Conservation (phyloP, 2,329 filamentous ascomycete species). For the Aspergillus sp. region DNA sequence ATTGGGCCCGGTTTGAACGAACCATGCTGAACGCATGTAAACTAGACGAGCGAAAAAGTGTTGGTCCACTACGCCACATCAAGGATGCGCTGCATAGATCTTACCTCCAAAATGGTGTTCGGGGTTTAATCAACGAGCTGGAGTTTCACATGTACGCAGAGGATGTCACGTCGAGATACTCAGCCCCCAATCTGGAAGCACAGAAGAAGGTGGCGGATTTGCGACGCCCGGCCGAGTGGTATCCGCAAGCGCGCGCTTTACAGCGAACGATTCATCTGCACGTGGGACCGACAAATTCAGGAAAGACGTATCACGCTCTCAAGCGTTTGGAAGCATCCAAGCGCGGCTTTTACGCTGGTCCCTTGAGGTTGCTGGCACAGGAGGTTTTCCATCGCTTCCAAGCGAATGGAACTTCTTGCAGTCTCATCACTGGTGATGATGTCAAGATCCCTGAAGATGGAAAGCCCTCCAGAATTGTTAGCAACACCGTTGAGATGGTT, state of each 20-base stretch:
- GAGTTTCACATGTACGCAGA: slow-evolving; percentile 69
- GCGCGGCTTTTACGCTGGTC: slow-evolving; percentile 85
- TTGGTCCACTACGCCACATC: slow-evolving; percentile 25
- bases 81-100: slow-evolving; percentile 55
- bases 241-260: slow-evolving; percentile 74
- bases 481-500: slow-evolving; percentile 94
- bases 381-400: slow-evolving; percentile 90
- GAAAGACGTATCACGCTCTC: slow-evolving; percentile 94
- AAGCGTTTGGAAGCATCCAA: slow-evolving; percentile 76
- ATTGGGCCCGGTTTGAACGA: slow-evolving; percentile 36
- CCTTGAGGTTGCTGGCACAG: slow-evolving; percentile 82
- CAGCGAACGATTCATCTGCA: slow-evolving; percentile 87
- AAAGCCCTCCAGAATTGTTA: slow-evolving; percentile 59
- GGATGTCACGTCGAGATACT: slow-evolving; percentile 60
- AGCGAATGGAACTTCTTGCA: slow-evolving; percentile 74
- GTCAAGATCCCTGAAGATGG: slow-evolving; percentile 67
- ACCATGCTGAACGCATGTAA: slow-evolving; percentile 34
- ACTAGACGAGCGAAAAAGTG: slow-evolving; percentile 24
- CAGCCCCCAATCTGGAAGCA: slow-evolving; percentile 56
- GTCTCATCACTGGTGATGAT: slow-evolving; percentile 89
- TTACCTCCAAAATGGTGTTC: slow-evolving; percentile 57
- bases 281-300: slow-evolving; percentile 95
- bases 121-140: slow-evolving; percentile 60
- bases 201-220: slow-evolving; percentile 75
- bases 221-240: slow-evolving; percentile 91